Evolutionary conservation across 2,329 filamentous ascomycete species (phyloP).

Genomic region (Fusarium chlamydosporum): DNA sequence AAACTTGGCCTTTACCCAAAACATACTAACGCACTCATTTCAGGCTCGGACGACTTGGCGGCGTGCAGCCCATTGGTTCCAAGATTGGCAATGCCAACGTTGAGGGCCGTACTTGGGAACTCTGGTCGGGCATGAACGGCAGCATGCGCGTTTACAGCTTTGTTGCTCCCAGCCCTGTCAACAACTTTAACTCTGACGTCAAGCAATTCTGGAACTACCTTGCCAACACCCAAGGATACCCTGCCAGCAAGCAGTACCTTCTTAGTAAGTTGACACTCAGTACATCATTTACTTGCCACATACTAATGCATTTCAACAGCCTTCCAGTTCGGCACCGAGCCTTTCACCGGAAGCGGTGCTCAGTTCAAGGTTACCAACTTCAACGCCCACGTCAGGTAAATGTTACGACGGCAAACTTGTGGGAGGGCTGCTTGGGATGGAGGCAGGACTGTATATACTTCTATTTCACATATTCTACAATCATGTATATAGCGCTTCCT

Average conservation of each 20-base stretch:
- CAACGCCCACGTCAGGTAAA: conserved; percentile 17
- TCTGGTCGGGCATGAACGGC: conserved; percentile 23
- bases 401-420: not conserved
- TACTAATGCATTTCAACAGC: not conserved
- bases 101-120: conserved; percentile 22
- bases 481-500: not conserved
- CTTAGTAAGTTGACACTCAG: conserved; percentile 11
- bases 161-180: conserved; percentile 11
- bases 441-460: not conserved
- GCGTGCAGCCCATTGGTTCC: conserved; percentile 25
- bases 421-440: not conserved
- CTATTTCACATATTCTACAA: conserved; percentile 16
- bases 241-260: conserved; percentile 20
- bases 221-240: conserved; percentile 16
- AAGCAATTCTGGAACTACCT: conserved; percentile 35
- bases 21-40: not conserved
- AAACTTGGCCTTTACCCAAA: no score
- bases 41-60: conserved; percentile 16
- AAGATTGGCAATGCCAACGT: conserved; percentile 10
- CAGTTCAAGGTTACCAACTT: conserved; percentile 27
- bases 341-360: conserved; percentile 20
- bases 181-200: conserved; percentile 29
- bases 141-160: conserved; percentile 32
- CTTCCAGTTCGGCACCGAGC: conserved; percentile 27
- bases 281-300: fast-evolving